phyloP scores from a whole-genome alignment of 1,284 basidiomycete genomes.

The Apiotrichum brassicae region DNA sequence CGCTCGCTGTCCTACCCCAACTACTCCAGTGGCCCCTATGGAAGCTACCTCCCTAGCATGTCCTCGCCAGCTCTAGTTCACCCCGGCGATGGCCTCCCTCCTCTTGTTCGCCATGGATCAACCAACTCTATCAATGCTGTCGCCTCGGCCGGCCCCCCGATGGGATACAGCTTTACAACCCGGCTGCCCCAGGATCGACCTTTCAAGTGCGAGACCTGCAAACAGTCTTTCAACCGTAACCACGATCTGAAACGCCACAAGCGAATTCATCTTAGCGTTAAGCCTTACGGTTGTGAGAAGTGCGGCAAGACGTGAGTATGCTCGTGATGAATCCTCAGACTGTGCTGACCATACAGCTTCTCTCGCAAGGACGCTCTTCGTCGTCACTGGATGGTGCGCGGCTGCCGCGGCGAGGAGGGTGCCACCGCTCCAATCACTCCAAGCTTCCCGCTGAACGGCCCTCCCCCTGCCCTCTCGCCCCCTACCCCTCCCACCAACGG shows the following conservation, averaged over 20 bases:
- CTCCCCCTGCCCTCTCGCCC: slow-evolving; percentile 34
- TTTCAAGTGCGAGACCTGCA: slow-evolving; percentile 48
- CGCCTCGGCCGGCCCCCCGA: slow-evolving; percentile 11
- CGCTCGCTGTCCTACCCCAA: slow-evolving; percentile 40
- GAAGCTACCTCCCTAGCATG: slow-evolving; percentile 16
- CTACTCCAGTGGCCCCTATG: slow-evolving; percentile 23
- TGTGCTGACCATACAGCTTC: slow-evolving; percentile 32
- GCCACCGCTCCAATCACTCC: slow-evolving; percentile 40
- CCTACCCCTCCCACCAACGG: slow-evolving; percentile 23
- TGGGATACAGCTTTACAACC: slow-evolving; percentile 32
- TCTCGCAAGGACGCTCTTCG: slow-evolving; percentile 49
- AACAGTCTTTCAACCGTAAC: slow-evolving; percentile 49
- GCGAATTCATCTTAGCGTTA: slow-evolving; percentile 48
- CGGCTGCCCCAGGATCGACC: slow-evolving; percentile 41
- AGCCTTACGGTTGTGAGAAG: slow-evolving; percentile 47
- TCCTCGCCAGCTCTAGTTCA: slow-evolving; percentile 16
- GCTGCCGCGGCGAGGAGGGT: slow-evolving; percentile 45
- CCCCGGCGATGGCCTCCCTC: slow-evolving; percentile 17
- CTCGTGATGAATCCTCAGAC: background rate
- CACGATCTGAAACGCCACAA: slow-evolving; percentile 49
- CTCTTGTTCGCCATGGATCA: slow-evolving; percentile 29
- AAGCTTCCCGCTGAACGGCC: slow-evolving; percentile 31
- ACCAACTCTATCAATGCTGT: slow-evolving; percentile 19
- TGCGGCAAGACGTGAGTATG: slow-evolving; percentile 46
- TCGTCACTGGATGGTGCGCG: slow-evolving; percentile 49